Evolutionary conservation across 1,139 yeast genomes (phyloP).

Genomic region (Yueomyces sp.): DNA sequence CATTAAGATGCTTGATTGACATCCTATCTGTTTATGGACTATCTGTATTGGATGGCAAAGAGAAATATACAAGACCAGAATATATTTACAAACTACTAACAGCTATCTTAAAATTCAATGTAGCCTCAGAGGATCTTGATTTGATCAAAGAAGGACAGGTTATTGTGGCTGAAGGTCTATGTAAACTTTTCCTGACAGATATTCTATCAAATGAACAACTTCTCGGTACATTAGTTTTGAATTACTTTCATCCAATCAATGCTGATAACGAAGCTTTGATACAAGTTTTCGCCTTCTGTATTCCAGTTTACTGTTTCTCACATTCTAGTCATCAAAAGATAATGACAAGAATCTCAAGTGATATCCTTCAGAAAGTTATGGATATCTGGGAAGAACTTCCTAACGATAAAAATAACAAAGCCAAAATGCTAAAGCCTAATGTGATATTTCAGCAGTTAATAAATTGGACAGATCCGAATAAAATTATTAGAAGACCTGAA

Average conservation of each 20-base stretch:
- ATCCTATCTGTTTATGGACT: conserved; percentile 68
- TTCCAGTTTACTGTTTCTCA: conserved; percentile 83
- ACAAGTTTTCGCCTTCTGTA: conserved; percentile 77
- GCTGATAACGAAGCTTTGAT: conserved; percentile 52
- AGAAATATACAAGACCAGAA: conserved; percentile 43
- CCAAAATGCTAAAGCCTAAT: conserved; percentile 36
- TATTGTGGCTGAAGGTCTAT: conserved; percentile 74
- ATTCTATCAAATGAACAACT: conserved; percentile 58
- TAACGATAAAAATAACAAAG: conserved; percentile 17
- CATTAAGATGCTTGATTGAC: conserved; percentile 66
- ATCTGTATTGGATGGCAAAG: conserved; percentile 49
- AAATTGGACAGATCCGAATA: conserved; percentile 78
- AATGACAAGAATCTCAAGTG: conserved; percentile 53
- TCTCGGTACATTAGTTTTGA: conserved; percentile 56
- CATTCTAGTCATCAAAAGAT: conserved; percentile 61
- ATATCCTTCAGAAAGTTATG: conserved; percentile 45
- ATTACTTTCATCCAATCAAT: conserved; percentile 64
- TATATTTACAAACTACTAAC: conserved; percentile 56
- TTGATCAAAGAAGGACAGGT: conserved; percentile 61
- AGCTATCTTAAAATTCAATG: conserved; percentile 44
- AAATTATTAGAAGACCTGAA: conserved; percentile 41
- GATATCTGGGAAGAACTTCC: conserved; percentile 25
- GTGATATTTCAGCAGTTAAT: conserved; percentile 63
- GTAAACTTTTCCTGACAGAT: conserved; percentile 72
- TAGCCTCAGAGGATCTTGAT: neutral